Conservation (phyloP, 2,329 filamentous ascomycete genomes). For the Bimuria novae-zelandiae region DNA sequence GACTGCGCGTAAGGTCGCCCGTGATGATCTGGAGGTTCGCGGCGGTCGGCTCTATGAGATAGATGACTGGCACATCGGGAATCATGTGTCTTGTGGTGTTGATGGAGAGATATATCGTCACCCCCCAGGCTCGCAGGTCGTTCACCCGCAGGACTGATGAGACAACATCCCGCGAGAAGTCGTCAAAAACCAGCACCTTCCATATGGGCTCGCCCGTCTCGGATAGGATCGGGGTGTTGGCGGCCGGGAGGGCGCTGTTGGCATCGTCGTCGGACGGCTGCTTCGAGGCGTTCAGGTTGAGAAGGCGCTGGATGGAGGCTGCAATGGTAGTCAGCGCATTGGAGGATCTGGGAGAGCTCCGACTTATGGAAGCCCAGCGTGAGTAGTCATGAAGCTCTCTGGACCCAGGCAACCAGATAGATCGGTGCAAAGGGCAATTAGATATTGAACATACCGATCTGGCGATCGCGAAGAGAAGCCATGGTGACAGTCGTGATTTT, state of each 20-base stretch:
- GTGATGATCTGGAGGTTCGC: slow-evolving; percentile 84
- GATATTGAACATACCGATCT: slow-evolving; percentile 54
- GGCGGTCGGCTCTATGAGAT: slow-evolving; percentile 87
- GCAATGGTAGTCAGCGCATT: slow-evolving; percentile 13
- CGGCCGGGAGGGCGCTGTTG: slow-evolving; percentile 62
- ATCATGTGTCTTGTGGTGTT: slow-evolving; percentile 83
- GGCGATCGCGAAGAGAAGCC: slow-evolving; percentile 66
- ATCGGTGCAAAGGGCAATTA: not conserved
- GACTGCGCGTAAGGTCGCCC: slow-evolving; percentile 78
- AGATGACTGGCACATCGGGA: slow-evolving; percentile 93
- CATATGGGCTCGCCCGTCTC: slow-evolving; percentile 91
- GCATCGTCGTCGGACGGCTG: slow-evolving; percentile 64
- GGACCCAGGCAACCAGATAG: too few species aligned
- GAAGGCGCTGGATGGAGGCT: slow-evolving; percentile 93
- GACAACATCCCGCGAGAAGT: slow-evolving; percentile 89
- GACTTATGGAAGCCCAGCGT: too few species aligned
- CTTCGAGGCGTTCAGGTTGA: slow-evolving; percentile 84
- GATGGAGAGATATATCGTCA: slow-evolving; percentile 62
- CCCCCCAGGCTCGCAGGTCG: slow-evolving; percentile 89
- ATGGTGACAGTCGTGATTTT: slow-evolving; percentile 30
- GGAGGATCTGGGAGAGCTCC: too few species aligned
- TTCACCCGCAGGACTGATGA: slow-evolving; percentile 94
- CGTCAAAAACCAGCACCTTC: slow-evolving; percentile 93
- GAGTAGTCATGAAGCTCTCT: too few species aligned
- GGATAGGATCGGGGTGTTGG: slow-evolving; percentile 79